Base-by-base conservation (phyloP, 2,329 filamentous ascomycete genomes). In the Rhexocercosporidium sp. region DNA sequence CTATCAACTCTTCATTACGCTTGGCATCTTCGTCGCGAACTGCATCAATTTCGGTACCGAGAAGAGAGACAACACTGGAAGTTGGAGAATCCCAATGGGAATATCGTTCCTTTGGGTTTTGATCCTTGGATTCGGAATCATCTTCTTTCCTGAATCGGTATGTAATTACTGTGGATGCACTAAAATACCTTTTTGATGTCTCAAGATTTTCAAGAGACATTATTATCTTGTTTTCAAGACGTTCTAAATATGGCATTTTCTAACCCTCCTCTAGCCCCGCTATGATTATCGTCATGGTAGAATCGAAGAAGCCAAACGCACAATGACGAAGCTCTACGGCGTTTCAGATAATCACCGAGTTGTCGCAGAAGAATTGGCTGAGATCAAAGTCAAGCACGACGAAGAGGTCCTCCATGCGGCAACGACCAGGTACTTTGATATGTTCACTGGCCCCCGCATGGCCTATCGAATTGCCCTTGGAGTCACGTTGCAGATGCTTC, bases 1-100 rank as follows among this genome's bases (percentile, higher is more conserved):
- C 14, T 92, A 92, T 78, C 90, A 92, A 78, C 84, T 92, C 11
- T 88, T 91, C 80, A 90, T 92, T 75, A 92, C 89, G 0, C 80
- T 91, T 20, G 90, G 90, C 18, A 91, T 92, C 69, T 84, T 87
- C 47, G 74, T 85, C 44, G 80, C 84, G 64, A 85, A 85, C 70
- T 78, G 82, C 59, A 81, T 87, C 73, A 87, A 87, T 77, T 85
- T 81, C 61, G 84, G 82, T 37, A 74, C 75, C 0, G 76, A 79
- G 47, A 80, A 77, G 0, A 73, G 77, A 16, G 61, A 66, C 8
- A 76, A 77, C 64, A 75, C 81, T 1, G 76, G 76, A 1, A 85
- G 86, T 1, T 92, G 89, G 89, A 83, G 88, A 57, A 84, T 90
- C 22, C 84, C 90, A 56, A 84, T 88, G 67, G 84, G 82, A 0